These are phyloP conservation scores for Globisporangium yorkense DNA, from an alignment of 352 stramenopile genomes.

Conservation along the genomic window DNA sequence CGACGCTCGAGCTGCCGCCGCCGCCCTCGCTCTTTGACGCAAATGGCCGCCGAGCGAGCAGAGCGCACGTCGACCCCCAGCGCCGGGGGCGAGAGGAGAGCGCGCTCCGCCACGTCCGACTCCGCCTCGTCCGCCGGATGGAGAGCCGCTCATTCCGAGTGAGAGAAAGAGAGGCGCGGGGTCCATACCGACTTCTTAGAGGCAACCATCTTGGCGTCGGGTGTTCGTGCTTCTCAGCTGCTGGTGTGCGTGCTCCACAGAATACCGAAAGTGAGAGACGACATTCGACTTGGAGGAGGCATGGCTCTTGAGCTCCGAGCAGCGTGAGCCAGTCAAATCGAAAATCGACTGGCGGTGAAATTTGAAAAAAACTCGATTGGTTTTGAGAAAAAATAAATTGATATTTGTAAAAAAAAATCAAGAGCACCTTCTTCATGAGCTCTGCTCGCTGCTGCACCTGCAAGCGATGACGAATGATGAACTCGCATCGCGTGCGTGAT, in stretches of 20 bases:
- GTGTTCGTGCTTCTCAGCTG: slow-evolving; percentile 71
- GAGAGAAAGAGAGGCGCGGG: slow-evolving; percentile 16
- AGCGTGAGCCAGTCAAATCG: background rate
- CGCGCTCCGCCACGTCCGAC: slow-evolving; percentile 1
- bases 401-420: too few species aligned
- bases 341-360: background rate
- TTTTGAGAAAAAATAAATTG: too few species aligned
- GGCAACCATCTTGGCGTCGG: slow-evolving; percentile 70
- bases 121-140: slow-evolving; percentile 54
- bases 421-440: too few species aligned
- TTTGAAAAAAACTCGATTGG: too few species aligned
- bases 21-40: background rate
- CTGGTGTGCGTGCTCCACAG: slow-evolving; percentile 45
- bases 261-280: slow-evolving; percentile 26
- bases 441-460: too few species aligned
- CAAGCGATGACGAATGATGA: too few species aligned
- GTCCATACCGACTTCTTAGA: slow-evolving; percentile 89
- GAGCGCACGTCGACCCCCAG: background rate
- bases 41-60: too few species aligned
- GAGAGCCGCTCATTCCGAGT: slow-evolving; percentile 11
- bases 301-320: background rate
- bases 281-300: background rate
- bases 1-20: background rate
- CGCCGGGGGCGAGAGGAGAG: background rate
- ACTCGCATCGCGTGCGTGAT: too few species aligned